Evolutionary conservation across 495 filamentous ascomycete genomes (phyloP).

Genomic region (Sordaria brevicollis): DNA sequence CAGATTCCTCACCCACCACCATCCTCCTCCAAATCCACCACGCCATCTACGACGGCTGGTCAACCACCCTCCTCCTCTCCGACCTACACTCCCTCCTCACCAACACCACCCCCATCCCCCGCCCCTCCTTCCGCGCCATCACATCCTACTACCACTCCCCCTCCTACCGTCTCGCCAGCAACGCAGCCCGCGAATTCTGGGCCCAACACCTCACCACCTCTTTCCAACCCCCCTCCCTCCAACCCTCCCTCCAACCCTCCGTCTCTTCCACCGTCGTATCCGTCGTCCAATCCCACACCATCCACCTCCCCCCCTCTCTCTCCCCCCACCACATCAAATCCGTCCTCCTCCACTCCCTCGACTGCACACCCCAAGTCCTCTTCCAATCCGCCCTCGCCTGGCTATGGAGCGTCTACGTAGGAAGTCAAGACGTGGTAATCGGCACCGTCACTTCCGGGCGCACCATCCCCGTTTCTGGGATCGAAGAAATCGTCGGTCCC

Average conservation of each 20-base stretch:
- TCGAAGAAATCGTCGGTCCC: slow-evolving; percentile 65
- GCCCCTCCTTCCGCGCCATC: slow-evolving; percentile 45
- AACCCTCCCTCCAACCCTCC: slow-evolving; percentile 11
- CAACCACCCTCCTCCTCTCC: slow-evolving; percentile 56
- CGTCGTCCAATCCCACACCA: slow-evolving; percentile 3
- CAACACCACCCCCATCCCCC: slow-evolving; percentile 10
- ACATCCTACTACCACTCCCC: slow-evolving; percentile 27
- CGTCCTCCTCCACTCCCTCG: slow-evolving; percentile 4
- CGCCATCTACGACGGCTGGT: slow-evolving; percentile 78
- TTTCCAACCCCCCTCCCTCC: slow-evolving; percentile 28
- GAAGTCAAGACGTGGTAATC: slow-evolving; percentile 57
- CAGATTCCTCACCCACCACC: slow-evolving; percentile 6
- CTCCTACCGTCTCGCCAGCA: slow-evolving; percentile 6
- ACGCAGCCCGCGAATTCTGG: slow-evolving; percentile 44
- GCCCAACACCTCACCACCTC: slow-evolving; percentile 37
- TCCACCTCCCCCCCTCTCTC: slow-evolving; percentile 10
- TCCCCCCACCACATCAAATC: slow-evolving; percentile 3
- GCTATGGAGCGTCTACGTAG: slow-evolving; percentile 51
- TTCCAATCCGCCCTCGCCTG: slow-evolving; percentile 63
- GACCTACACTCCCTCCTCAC: slow-evolving; percentile 44
- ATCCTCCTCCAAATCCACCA: slow-evolving; percentile 56
- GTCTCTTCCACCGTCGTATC: slow-evolving; percentile 4
- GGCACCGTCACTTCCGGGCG: slow-evolving; percentile 70
- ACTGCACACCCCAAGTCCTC: slow-evolving; percentile 44
- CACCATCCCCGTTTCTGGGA: slow-evolving; percentile 49